Evolutionary conservation across 1,139 yeast genomes (phyloP), one percentile per base, ranked within the genome.

Genomic region (Magnusiomyces ingens): DNA sequence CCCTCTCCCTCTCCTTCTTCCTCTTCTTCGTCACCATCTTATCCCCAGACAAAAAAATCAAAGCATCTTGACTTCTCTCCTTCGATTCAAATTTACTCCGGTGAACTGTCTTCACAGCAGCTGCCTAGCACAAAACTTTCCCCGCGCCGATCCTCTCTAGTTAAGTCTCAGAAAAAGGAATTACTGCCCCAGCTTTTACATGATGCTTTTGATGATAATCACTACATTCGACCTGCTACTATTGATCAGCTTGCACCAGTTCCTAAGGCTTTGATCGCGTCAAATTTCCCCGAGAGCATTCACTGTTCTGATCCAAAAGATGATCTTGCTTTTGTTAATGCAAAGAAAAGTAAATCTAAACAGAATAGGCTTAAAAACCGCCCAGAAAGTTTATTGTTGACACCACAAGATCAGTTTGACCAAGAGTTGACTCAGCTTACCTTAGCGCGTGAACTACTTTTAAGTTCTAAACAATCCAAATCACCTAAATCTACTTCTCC

Each of bases 361-460:
- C 32, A 26, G 4, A 5, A 5, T 8, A 26, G 32, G 8, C 8
- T 26, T 26, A 26, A 26, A 4, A 26, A 8, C 17, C 40, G 40
- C 17, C 22, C 44, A 12, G 44, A 41, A 41, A 41, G 44, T 36
- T 11, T 45, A 11, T n/a, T 15, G 5, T 18, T 35, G 26, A 35
- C 42, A n/a, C 29, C 49, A n/a, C 32, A 41, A 41, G 49, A 47
- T 32, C 22, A 18, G 13, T 47, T 47, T 47, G 38, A 47, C 13
- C 49, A 47, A 21, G 49, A 47, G 21, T 22, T 47, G 22, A n/a
- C 38, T 22, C 49, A 47, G 19, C 17, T 47, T 15, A 26, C 49
- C 8, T 21, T 43, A 26, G 32, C 46, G 4, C 4, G 46, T 5
- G 46, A 43, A n/a, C 18, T 43, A 3, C 17, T 26, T 22, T 17